Conservation (phyloP, 345 rosid genomes). For the Citrus maxima region DNA sequence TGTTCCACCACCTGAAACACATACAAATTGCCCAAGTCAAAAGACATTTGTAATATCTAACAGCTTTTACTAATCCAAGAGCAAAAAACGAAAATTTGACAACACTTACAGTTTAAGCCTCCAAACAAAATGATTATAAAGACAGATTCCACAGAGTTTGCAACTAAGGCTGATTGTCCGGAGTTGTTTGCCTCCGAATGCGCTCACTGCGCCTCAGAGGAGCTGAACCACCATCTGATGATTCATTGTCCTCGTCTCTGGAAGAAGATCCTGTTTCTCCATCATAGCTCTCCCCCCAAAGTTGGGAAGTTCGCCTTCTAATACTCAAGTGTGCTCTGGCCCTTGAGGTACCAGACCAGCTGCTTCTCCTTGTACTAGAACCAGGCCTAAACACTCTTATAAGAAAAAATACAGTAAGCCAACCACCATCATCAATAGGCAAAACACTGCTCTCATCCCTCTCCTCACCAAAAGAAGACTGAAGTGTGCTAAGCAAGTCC, state of each 20-base stretch:
- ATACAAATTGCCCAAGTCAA: background rate
- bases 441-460: conserved; percentile 46
- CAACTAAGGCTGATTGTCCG: conserved; percentile 41
- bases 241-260: conserved; percentile 65
- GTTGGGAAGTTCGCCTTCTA: conserved; percentile 65
- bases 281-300: conserved; percentile 84
- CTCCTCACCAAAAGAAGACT: conserved; percentile 84
- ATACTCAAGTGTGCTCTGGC: conserved; percentile 59
- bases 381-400: conserved; percentile 79
- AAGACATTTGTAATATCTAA: background rate
- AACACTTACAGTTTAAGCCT: conserved; percentile 24
- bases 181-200: conserved; percentile 38
- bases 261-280: conserved; percentile 66
- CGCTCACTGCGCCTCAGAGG: conserved; percentile 41
- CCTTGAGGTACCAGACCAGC: conserved; percentile 77
- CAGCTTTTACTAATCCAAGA: background rate
- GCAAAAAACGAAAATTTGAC: background rate
- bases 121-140: conserved; percentile 7
- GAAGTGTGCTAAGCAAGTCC: conserved; percentile 87
- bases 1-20: conserved; percentile 25
- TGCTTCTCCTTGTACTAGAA: conserved; percentile 65
- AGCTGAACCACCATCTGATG: conserved; percentile 52
- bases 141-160: background rate
- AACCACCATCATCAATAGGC: conserved; percentile 69
- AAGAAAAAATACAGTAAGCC: conserved; percentile 85